Evolutionary conservation across 2,329 filamentous ascomycete genomes (phyloP), one percentile per base, ranked within the genome.

Genomic region (Epichloe glyceriae): DNA sequence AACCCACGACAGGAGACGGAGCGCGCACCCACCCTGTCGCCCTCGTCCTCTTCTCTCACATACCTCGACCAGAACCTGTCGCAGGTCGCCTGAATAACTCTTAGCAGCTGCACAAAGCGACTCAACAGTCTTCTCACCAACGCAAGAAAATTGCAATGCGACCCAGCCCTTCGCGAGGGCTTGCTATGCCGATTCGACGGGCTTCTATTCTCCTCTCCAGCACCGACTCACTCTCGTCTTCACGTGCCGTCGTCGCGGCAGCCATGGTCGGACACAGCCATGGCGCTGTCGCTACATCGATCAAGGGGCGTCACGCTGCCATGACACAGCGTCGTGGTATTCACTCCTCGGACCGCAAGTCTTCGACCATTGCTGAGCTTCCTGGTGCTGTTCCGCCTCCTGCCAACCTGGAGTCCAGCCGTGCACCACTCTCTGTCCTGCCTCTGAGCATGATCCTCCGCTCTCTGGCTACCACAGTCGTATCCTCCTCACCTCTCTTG

Each of bases 401-500:
- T 19, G 59, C 61, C 46, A 58, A 54, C 48, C 50, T 57, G 45
- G 58, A 61, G 41, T 50, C 62, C 37, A 52, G 53, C 45, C 64
- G 64, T 45, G 64, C 67, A n/a, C 75, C 82, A 2, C 73, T 89
- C 20, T 78, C 82, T 0, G 74, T 85, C 40, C 73, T 89, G 37
- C 84, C 86, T 0, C 69, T 87, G 3, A 73, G 71, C 52, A 80
- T 79, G 52, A 72, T 90, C 38, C 64, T 89, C 17, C 81, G 86
- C 53, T 86, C 83, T 8, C 76, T 87, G 51, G 72, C 79, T 56
- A 85, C 85, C 50, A 85, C 79, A 5, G 75, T 76, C 37, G 75
- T 89, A 54, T 88, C 86, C 0, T 86, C 83, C 1, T 87, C 84
- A 1, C 80, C 72, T 2, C 19, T 83, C 4, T 77, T 95, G 4